Percentiles rank a stretch among this genome's conserved stretches.
These are phyloP conservation scores for Agaricus blazei DNA, from an alignment of 768 basidiomycete genomes.

Conservation along the genomic window DNA sequence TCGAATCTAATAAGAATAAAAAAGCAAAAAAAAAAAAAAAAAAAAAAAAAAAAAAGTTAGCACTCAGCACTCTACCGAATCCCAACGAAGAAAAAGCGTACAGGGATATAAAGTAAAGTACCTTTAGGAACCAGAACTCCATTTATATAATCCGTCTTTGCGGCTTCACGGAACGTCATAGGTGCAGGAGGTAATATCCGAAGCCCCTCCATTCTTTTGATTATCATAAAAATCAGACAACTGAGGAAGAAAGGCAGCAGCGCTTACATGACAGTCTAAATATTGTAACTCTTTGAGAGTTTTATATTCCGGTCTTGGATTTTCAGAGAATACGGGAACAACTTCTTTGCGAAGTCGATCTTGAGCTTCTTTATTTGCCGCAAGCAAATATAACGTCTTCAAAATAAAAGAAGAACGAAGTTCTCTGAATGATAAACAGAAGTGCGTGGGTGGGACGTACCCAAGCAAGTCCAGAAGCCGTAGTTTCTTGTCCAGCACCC, in stretches of 20 bases:
- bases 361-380: constrained; percentile 37
- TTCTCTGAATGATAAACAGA: too few species aligned
- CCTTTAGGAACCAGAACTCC: constrained; percentile 38
- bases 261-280: constrained; percentile 34
- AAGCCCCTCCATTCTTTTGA: constrained; percentile 35
- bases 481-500: constrained; percentile 34
- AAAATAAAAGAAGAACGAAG: too few species aligned
- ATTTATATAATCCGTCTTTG: constrained; percentile 36
- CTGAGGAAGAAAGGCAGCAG: background rate
- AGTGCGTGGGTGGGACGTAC: constrained; percentile 14
- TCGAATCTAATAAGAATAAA: constrained; percentile 30
- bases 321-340: constrained; percentile 25
- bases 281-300: constrained; percentile 35
- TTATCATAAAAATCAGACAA: background rate
- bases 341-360: constrained; percentile 41
- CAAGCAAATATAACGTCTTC: constrained; percentile 40
- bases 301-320: constrained; percentile 33
- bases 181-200: constrained; percentile 39
- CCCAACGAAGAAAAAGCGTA: constrained; percentile 13
- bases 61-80: too few species aligned
- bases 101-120: constrained; percentile 38
- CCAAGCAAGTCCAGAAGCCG: constrained; percentile 39
- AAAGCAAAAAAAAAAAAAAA: too few species aligned
- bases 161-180: constrained; percentile 30
- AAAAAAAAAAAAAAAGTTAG: too few species aligned